Evolutionary conservation across 2,329 filamentous ascomycete genomes (phyloP).

Genomic region (Plectosphaerella sp.): DNA sequence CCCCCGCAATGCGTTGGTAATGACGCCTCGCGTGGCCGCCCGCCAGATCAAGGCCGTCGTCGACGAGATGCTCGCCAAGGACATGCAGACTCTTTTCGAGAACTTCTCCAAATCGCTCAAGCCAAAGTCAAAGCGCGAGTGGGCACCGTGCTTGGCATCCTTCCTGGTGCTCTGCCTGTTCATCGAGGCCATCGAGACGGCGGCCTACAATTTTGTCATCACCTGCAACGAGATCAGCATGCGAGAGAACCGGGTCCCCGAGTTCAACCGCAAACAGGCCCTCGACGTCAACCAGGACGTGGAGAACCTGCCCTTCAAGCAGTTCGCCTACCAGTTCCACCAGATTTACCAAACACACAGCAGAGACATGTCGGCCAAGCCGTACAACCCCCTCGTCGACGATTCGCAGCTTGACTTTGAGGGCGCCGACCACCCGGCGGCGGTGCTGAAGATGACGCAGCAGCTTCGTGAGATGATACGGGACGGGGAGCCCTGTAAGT

Average conservation of each 20-base stretch:
- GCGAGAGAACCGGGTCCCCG: conserved; percentile 28
- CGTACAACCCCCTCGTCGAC: conserved; percentile 54
- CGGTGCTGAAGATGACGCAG: conserved; percentile 40
- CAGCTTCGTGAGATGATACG: conserved; percentile 38
- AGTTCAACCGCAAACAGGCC: conserved; percentile 37
- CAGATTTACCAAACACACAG: conserved; percentile 55
- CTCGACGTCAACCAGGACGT: conserved; percentile 43
- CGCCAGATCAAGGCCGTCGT: conserved; percentile 53
- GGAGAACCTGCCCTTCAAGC: conserved; percentile 56
- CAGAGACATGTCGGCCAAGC: conserved; percentile 39
- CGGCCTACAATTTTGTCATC: conserved; percentile 47
- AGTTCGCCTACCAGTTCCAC: conserved; percentile 58
- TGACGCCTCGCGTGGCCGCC: conserved; percentile 50
- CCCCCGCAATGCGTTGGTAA: conserved; percentile 35
- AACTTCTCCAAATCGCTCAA: conserved; percentile 49
- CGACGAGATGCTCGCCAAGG: conserved; percentile 48
- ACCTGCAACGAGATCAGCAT: conserved; percentile 45
- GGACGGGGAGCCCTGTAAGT: not conserved
- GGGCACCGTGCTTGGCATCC: conserved; percentile 52
- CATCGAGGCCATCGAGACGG: conserved; percentile 53
- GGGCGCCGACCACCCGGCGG: conserved; percentile 35
- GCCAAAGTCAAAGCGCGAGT: conserved; percentile 46
- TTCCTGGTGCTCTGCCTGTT: conserved; percentile 54
- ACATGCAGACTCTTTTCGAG: conserved; percentile 48
- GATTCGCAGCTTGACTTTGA: conserved; percentile 31